Conservation (phyloP, 257 asterid species). For the Ocimum tenuiflorum region DNA sequence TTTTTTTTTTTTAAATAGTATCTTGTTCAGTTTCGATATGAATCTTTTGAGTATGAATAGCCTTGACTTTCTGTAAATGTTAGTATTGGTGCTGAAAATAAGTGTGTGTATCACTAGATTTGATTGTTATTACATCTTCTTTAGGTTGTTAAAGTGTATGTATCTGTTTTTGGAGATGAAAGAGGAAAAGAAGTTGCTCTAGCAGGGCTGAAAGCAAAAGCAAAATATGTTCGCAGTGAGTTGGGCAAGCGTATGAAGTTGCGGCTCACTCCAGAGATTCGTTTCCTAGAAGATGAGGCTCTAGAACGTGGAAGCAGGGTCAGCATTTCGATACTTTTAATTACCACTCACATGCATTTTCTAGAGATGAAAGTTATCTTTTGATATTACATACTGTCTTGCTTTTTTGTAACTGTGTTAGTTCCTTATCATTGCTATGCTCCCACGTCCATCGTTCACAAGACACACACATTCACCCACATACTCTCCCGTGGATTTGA, state of each 20-base stretch:
- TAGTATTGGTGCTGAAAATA: no score
- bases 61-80: background rate
- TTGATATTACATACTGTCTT: background rate
- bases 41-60: background rate
- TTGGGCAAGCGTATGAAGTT: slow-evolving; percentile 91
- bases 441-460: background rate
- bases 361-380: background rate
- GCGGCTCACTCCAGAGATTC: slow-evolving; percentile 92
- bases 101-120: no score
- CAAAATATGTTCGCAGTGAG: slow-evolving; percentile 83
- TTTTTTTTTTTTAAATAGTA: no score
- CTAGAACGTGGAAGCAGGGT: slow-evolving; percentile 99
- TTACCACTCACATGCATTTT: background rate
- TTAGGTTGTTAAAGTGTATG: slow-evolving; percentile 94
- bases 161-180: slow-evolving; percentile 95
- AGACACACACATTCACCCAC: background rate
- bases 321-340: slow-evolving; percentile 20
- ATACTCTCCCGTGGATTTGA: background rate
- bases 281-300: slow-evolving; percentile 91
- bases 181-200: slow-evolving; percentile 96
- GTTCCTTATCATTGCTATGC: background rate
- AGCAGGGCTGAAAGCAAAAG: slow-evolving; percentile 83
- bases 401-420: background rate
- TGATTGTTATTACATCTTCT: background rate
- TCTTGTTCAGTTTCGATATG: background rate